Conservation (phyloP, 106 monocot species). For the Cymbidium sinense region DNA sequence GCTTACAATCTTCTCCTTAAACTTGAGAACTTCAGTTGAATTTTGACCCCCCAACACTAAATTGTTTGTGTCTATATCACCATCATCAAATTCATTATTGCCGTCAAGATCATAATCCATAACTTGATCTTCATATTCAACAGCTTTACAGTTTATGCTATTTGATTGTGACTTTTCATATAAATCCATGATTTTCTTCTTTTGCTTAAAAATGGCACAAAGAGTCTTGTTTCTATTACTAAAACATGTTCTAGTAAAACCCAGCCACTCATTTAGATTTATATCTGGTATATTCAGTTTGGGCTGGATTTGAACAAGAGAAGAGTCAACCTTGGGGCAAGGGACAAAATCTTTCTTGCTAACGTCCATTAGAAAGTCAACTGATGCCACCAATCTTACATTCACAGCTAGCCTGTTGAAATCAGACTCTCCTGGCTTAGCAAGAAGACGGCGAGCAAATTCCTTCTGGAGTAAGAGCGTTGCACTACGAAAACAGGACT, state of each 20-base stretch:
- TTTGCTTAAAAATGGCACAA: conserved; percentile 87
- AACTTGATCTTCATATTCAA: not conserved
- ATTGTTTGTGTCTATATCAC: not conserved
- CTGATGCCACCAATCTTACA: conserved; percentile 53
- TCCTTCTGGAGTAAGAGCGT: conserved; percentile 88
- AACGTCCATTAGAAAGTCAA: conserved; percentile 61
- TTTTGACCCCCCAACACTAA: conserved; percentile 9
- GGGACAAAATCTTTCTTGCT: conserved; percentile 84
- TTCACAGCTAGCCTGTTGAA: conserved; percentile 76
- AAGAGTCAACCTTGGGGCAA: conserved; percentile 74
- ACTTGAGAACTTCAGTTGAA: conserved; percentile 16
- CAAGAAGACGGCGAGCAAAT: conserved; percentile 63
- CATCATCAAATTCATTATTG: conserved; percentile 7
- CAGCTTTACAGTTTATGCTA: not conserved
- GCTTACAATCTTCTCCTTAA: conserved; percentile 58
- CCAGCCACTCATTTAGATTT: conserved; percentile 76
- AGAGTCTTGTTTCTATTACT: conserved; percentile 81
- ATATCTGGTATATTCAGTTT: conserved; percentile 25
- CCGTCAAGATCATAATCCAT: conserved; percentile 4
- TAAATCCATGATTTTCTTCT: conserved; percentile 52
- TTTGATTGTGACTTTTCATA: conserved; percentile 14
- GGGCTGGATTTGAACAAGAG: conserved; percentile 60
- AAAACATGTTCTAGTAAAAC: conserved; percentile 66
- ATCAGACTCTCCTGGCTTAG: conserved; percentile 66
- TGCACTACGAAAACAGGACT: conserved; percentile 45